These are phyloP conservation scores for Termitomyces eurrhizus DNA, from an alignment of 768 basidiomycete species.

Conservation along the genomic window DNA sequence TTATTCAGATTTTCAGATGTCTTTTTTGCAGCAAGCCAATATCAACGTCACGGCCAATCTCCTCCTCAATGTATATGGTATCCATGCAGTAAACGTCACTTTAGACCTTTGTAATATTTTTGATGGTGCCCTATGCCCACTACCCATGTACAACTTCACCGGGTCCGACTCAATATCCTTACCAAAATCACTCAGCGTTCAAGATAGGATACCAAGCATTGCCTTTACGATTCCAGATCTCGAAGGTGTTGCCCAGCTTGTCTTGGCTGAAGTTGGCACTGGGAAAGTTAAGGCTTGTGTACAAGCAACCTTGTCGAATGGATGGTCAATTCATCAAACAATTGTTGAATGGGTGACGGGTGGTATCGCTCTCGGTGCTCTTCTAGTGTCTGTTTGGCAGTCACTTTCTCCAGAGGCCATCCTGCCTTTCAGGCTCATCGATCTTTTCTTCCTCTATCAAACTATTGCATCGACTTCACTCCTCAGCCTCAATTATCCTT, in stretches of 20 bases:
- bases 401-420: conserved; percentile 54
- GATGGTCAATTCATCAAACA: conserved; percentile 73
- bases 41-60: conserved; percentile 82
- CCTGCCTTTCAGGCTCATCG: conserved; percentile 74
- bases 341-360: conserved; percentile 79
- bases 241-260: conserved; percentile 83
- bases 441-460: conserved; percentile 82
- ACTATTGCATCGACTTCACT: conserved; percentile 76
- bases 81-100: conserved; percentile 78
- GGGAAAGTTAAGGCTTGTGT: conserved; percentile 82
- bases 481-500: conserved; percentile 84
- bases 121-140: conserved; percentile 76
- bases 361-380: conserved; percentile 57
- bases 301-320: conserved; percentile 89
- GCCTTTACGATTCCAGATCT: conserved; percentile 89
- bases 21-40: conserved; percentile 51
- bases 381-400: conserved; percentile 60
- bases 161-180: conserved; percentile 69
- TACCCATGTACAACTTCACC: conserved; percentile 83
- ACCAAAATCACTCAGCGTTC: conserved; percentile 54
- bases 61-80: conserved; percentile 85
- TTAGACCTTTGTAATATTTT: conserved; percentile 81
- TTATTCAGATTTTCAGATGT: conserved; percentile 13
- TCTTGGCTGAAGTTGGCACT: conserved; percentile 64
- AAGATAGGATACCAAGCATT: conserved; percentile 63